Base-by-base conservation (phyloP, 495 filamentous ascomycete genomes). In the Neurospora intermedia region DNA sequence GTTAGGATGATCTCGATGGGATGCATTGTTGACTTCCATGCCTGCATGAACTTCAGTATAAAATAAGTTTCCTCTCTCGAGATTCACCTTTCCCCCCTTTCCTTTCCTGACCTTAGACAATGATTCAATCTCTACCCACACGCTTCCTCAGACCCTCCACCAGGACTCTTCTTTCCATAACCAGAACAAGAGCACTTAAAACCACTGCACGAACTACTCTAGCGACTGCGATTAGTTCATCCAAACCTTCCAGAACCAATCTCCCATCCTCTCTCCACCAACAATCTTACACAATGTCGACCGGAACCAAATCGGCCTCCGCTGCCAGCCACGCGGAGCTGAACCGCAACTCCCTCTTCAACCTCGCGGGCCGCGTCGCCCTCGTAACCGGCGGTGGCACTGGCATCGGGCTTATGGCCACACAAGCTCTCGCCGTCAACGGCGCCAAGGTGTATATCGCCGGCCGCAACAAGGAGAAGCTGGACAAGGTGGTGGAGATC, bases 361-460 rank as follows among this genome's bases (percentile, higher is more conserved):
- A 85, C 46, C 84, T 90, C 54, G 86, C 88, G 74, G 88, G 85
- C 72, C 86, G 87, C 76, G 88, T 91, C 23, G 89, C 88, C 70
- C 84, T 92, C 7, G 83, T 90, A 3, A 89, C 88, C n/a, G 88
- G 88, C 73, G 81, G 75, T 59, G 81, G 81, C 6, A 90, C 86
- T 42, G 87, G 87, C 59, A 88, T 91, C 73, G 89, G 89, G 27
- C 86, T 91, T 54, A 94, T 94, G 92, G 92, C 92, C 74, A 90
- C 92, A 0, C 89, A 94, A 76, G 91, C 92, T 3, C 91, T 91
- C 75, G 90, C 93, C 1, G 83, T 87, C 38, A 94, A 94, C 79
- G 92, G 93, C 46, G 92, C 93, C 20, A 93, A 89, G 46, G 92
- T 94, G 41, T 94, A 94, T 81, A 94, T 96, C 73, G 91, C 91